Conservation (phyloP, 2,329 filamentous ascomycete genomes). For the Saccharata proteae region DNA sequence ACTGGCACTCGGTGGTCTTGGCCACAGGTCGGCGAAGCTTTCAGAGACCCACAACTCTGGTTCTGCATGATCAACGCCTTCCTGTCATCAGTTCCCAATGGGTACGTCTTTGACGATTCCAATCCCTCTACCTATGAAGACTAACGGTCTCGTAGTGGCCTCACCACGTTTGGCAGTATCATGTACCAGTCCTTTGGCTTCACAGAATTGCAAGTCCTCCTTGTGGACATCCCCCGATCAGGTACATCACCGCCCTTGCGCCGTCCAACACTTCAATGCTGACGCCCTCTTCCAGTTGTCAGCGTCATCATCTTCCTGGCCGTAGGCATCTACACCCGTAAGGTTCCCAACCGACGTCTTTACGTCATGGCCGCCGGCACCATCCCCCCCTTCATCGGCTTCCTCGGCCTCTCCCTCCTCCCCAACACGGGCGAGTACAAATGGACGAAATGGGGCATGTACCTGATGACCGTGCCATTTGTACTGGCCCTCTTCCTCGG, state of each 20-base stretch:
- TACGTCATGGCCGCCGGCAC: constrained; percentile 21
- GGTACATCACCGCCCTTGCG: constrained; percentile 1
- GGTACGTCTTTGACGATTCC: constrained; percentile 1
- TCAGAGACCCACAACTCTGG: constrained; percentile 7
- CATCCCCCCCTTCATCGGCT: constrained; percentile 22
- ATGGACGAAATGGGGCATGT: constrained; percentile 27
- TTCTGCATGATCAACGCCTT: constrained; percentile 8
- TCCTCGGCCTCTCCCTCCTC: constrained; percentile 23
- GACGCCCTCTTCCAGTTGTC: constrained; percentile 10
- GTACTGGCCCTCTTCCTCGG: constrained; percentile 21
- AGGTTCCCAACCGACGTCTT: constrained; percentile 14
- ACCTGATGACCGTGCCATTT: constrained; percentile 21
- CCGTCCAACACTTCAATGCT: neutral
- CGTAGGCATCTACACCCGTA: constrained; percentile 8
- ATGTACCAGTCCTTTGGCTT: constrained; percentile 8
- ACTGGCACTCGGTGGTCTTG: constrained; percentile 7
- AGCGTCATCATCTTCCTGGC: constrained; percentile 6
- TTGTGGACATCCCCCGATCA: constrained; percentile 20
- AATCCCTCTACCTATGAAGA: no score
- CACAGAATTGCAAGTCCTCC: constrained; percentile 19
- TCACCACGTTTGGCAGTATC: constrained; percentile 5
- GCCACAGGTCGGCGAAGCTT: constrained; percentile 7
- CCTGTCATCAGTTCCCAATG: constrained; percentile 8
- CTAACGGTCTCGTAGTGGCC: constrained; percentile 2
- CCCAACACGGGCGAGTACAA: constrained; percentile 19